Base-by-base conservation (phyloP, 371 early-diverging fungal genomes). In the Mortierella sp. region DNA sequence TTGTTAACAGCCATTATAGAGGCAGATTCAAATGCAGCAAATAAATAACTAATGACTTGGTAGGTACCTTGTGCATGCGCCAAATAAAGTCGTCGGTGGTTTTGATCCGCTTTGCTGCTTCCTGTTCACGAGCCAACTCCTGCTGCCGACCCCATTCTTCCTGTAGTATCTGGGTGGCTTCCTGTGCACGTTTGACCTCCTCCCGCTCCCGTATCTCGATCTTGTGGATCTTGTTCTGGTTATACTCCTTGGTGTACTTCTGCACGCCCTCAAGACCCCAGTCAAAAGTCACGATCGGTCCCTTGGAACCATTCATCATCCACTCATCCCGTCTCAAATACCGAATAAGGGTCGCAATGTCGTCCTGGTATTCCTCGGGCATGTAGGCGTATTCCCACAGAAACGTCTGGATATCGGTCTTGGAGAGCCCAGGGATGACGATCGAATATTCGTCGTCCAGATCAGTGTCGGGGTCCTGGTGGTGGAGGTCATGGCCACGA, bases 321-420 rank as follows among this genome's bases (percentile, higher is more conserved):
- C 86, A 86, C 42, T 86, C 82, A 48, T 86, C 86, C 57, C 68
- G 77, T n/a, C 86, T 74, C 34, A 86, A 63, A 63, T 86, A 82
- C 14, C 80, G 80, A 31, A 86, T 80, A 60, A 86, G 55, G 0
- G 80, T 86, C 31, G 86, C 86, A 70, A 86, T 82, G 50, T 82
- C 82, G 34, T 86, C 86, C 47, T 86, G 86, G 11, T 82, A 86
- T 9, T 78, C 78, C 28, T 82, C 86, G 5, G 80, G 74, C 44
- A 86, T 55, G 38, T 86, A 86, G 2, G 86, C 86, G 38, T 86
- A 86, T 21, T 86, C 86, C 86, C 86, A 86, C 21, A 86, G 76
- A 63, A 86, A 86, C n/a, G 82, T 73, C 70, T 86, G 86, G 21
- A 86, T 80, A 16, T 86, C 86, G 16, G 82, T 75, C 38, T 82